Base-by-base conservation (phyloP, 2,329 filamentous ascomycete species). In the Aspergillus aculeatus region DNA sequence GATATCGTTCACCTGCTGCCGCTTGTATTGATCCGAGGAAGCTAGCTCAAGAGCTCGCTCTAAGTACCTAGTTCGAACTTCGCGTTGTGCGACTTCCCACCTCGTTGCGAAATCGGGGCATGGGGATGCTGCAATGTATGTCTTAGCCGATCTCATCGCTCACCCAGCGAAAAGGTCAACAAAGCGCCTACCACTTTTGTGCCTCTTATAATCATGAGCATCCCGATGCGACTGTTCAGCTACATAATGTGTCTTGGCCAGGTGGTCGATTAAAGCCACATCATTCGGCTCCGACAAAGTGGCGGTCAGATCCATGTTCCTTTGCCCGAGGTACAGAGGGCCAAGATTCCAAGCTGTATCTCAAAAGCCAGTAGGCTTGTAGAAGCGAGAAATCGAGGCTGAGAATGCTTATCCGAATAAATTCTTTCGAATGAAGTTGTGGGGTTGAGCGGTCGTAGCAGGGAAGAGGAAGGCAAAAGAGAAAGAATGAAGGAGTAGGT, bases 201-300 rank as follows among this genome's bases (percentile, higher is more conserved):
- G 53, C 10, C 29, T 41, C 12, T 47, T 16, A 21, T 38, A 29
- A 14, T 23, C 4, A 10, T 49, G 49, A 5, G 9, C 32, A 26
- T 59, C 53, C 0, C 50, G 57, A 4, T 29, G 16, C 2, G 19
- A 32, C 24, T 59, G 57, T 19, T 62, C 60, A 4, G 44, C 50
- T 10, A 58, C 24, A 10, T 29, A 58, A 35, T 55, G 57, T n/a
- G 50, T 24, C 51, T 58, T 10, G 5, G 54, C 54, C 1, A 54
- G 32, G 1, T 38, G 2, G 14, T 21, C 16, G 14, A 29, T 5
- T 2, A 53, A 23, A 4, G 12, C 4, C 5, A 53, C 51, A 16
- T 41, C 16, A 19, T 7, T 14, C 16, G 16, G 16, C 35, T 41
- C 3, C 16, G 16, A n/a, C 35, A 7, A 41, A 2, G 6, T 41